Conservation (phyloP, 2,329 filamentous ascomycete genomes). For the Penicillium griseofulvum region DNA sequence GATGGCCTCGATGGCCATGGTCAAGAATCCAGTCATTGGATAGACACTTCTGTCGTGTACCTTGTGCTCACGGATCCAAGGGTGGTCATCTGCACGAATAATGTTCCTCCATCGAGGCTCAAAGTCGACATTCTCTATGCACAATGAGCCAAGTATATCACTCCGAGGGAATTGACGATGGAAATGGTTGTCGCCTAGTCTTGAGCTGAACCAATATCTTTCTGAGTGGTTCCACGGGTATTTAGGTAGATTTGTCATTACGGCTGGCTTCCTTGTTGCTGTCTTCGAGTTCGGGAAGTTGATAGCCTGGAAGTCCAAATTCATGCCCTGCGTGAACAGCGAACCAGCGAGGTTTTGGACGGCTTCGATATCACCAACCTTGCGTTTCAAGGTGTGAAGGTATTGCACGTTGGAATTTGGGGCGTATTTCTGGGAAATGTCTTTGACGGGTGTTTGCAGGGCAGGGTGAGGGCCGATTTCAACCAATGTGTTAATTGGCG, state of each 20-base stretch:
- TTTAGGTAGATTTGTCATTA: constrained; percentile 21
- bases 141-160: constrained; percentile 20
- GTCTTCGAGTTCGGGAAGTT: constrained; percentile 17
- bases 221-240: constrained; percentile 26
- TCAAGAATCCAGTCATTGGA: constrained; percentile 24
- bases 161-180: constrained; percentile 16
- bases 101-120: constrained; percentile 26
- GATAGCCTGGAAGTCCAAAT: constrained; percentile 19
- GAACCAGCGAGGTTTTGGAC: constrained; percentile 18
- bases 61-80: constrained; percentile 22
- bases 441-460: constrained; percentile 17
- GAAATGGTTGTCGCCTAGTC: constrained; percentile 16
- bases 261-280: constrained; percentile 7
- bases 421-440: constrained; percentile 12
- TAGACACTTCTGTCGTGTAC: constrained; percentile 23
- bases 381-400: constrained; percentile 18
- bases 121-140: constrained; percentile 20
- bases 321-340: constrained; percentile 18
- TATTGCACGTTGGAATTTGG: constrained; percentile 14
- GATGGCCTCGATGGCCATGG: constrained; percentile 26
- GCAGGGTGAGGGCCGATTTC: constrained; percentile 25
- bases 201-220: constrained; percentile 20
- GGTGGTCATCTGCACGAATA: constrained; percentile 23
- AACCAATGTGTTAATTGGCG: constrained; percentile 14
- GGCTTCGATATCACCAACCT: constrained; percentile 14